Percentiles rank a stretch among this genome's conserved stretches.
These are phyloP conservation scores for Astraeus odoratus DNA, from an alignment of 768 basidiomycete genomes.

Conservation along the genomic window DNA sequence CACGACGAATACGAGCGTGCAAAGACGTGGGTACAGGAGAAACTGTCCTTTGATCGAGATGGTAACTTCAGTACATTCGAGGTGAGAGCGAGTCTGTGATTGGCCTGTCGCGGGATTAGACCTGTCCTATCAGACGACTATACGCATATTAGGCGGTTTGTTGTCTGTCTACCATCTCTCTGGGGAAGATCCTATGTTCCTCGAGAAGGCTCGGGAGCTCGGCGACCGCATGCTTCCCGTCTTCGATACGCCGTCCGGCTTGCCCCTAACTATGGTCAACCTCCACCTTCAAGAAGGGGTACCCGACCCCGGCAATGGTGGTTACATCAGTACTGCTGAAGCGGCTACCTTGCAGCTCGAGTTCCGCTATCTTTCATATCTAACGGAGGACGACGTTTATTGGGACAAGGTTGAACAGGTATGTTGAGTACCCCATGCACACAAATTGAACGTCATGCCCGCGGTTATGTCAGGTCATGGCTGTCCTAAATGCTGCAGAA, in stretches of 20 bases:
- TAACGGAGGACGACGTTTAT: constrained; percentile 73
- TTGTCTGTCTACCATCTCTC: constrained; percentile 82
- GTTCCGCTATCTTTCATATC: constrained; percentile 75
- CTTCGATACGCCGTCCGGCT: constrained; percentile 76
- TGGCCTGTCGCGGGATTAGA: constrained; percentile 3
- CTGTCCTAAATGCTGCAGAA: constrained; percentile 54
- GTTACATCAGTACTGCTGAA: constrained; percentile 75
- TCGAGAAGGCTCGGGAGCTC: constrained; percentile 74
- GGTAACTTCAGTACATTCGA: constrained; percentile 86
- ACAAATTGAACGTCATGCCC: background rate
- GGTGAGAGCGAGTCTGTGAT: constrained; percentile 35
- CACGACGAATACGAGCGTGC: constrained; percentile 73
- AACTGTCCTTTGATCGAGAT: constrained; percentile 70
- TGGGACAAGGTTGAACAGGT: constrained; percentile 80
- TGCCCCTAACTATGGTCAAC: constrained; percentile 79
- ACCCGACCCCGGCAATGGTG: constrained; percentile 50
- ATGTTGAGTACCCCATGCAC: constrained; percentile 1
- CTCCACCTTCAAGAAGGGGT: constrained; percentile 55
- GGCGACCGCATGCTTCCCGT: constrained; percentile 79
- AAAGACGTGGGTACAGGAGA: constrained; percentile 64
- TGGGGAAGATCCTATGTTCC: constrained; percentile 55
- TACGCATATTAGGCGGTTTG: constrained; percentile 86
- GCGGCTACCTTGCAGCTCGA: constrained; percentile 87
- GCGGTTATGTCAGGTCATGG: constrained; percentile 47
- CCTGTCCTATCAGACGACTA: constrained; percentile 61